A percentile compares a stretch with the other conserved stretches of the same genome.
Evolutionary conservation across 768 basidiomycete genomes (phyloP).

Genomic region (Leccinum aurantiacum): DNA sequence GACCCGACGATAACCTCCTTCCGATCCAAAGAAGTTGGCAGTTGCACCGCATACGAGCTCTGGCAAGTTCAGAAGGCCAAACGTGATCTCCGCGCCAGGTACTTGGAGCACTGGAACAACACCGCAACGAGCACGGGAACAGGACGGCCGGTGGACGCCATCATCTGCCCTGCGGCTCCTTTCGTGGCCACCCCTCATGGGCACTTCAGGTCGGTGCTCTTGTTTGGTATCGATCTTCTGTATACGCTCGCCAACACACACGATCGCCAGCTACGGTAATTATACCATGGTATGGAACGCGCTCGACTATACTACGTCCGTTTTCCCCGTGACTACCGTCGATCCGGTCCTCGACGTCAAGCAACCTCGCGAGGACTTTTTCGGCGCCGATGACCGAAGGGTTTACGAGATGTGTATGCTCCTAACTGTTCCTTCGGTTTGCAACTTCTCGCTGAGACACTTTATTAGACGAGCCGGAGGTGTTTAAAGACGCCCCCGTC

Average conservation of each 20-base stretch:
- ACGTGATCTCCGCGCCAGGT: conserved; percentile 49
- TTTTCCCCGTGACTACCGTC: conserved; percentile 65
- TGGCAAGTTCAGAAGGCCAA: conserved; percentile 62
- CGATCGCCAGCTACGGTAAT: conserved; percentile 37
- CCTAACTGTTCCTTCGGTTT: not conserved
- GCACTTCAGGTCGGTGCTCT: conserved; percentile 42
- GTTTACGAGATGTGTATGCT: conserved; percentile 55
- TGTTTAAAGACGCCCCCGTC: conserved; percentile 59
- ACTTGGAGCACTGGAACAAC: conserved; percentile 63
- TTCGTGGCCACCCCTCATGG: conserved; percentile 67
- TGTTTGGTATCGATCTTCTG: not conserved
- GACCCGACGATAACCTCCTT: conserved; percentile 13
- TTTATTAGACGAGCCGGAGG: conserved; percentile 55
- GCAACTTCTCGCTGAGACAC: not conserved
- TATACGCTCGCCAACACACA: not conserved
- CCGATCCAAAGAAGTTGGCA: conserved; percentile 22
- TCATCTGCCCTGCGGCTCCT: conserved; percentile 64
- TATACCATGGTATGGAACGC: conserved; percentile 70
- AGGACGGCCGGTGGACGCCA: conserved; percentile 72
- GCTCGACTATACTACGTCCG: conserved; percentile 61
- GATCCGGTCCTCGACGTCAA: conserved; percentile 53
- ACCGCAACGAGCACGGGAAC: conserved; percentile 56
- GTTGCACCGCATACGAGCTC: conserved; percentile 54
- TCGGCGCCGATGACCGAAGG: conserved; percentile 45
- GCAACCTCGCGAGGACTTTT: conserved; percentile 45